Evolutionary conservation across 2,329 filamentous ascomycete species (phyloP).

Genomic region (Monosporascus sp.): DNA sequence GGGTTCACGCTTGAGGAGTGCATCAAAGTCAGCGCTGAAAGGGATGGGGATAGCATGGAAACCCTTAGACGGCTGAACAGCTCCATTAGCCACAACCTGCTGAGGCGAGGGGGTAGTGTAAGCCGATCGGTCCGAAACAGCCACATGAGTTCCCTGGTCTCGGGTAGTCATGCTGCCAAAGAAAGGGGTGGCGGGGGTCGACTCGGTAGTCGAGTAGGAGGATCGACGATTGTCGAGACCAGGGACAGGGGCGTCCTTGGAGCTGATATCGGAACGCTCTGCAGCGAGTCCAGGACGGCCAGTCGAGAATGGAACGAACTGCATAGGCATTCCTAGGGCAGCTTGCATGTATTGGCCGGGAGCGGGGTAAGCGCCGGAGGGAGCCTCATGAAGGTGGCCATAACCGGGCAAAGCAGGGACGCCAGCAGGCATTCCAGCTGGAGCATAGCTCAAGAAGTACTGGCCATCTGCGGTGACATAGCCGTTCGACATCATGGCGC

Average conservation of each 20-base stretch:
- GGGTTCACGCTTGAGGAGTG: constrained; percentile 69
- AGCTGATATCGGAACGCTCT: constrained; percentile 41
- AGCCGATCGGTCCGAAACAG: constrained; percentile 55
- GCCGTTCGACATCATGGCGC: constrained; percentile 23
- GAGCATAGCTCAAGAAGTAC: constrained; percentile 16
- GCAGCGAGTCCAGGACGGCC: constrained; percentile 40
- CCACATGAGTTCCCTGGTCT: constrained; percentile 55
- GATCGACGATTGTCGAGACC: constrained; percentile 60
- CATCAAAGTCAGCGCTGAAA: constrained; percentile 52
- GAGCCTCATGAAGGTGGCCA: constrained; percentile 15
- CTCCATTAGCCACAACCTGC: constrained; percentile 42
- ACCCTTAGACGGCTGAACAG: constrained; percentile 36
- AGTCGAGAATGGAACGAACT: constrained; percentile 47
- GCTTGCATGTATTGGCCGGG: constrained; percentile 31
- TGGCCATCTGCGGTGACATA: constrained; percentile 30
- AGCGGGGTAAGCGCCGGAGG: constrained; percentile 25
- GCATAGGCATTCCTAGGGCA: constrained; percentile 30
- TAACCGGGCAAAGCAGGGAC: constrained; percentile 20
- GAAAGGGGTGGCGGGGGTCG: constrained; percentile 60
- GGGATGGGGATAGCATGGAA: constrained; percentile 25
- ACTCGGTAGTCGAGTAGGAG: constrained; percentile 64
- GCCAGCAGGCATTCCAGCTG: constrained; percentile 14
- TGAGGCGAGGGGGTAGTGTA: constrained; percentile 65
- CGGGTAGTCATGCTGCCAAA: constrained; percentile 54
- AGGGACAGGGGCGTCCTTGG: constrained; percentile 57